Conservation (phyloP, 176 grass and related monocot species). For the Poa annua region DNA sequence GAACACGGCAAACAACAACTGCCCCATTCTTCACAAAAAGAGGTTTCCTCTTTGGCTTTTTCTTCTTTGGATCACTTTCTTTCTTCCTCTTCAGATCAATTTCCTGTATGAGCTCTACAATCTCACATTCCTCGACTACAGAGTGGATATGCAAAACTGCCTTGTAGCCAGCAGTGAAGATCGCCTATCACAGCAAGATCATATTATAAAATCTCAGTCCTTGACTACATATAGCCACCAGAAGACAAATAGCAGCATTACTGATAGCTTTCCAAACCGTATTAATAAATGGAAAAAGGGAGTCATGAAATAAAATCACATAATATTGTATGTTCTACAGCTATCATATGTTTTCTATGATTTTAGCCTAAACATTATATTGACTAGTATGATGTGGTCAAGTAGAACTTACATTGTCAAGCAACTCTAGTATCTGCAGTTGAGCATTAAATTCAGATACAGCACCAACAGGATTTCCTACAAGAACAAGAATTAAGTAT, state of each 20-base stretch:
- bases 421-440: constrained; percentile 92
- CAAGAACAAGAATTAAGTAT: constrained; percentile 43
- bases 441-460: constrained; percentile 90
- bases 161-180: constrained; percentile 96
- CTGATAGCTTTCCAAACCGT: constrained; percentile 1
- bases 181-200: constrained; percentile 64
- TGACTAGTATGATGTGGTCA: constrained; percentile 10
- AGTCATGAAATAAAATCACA: neutral
- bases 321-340: neutral
- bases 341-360: neutral
- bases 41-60: constrained; percentile 80
- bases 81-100: constrained; percentile 75
- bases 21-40: constrained; percentile 99
- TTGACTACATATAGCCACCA: constrained; percentile 43
- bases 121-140: constrained; percentile 94
- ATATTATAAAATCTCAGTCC: constrained; percentile 81
- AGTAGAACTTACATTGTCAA: constrained; percentile 82
- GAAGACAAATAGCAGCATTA: neutral
- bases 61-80: constrained; percentile 74
- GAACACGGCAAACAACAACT: constrained; percentile 84
- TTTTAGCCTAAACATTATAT: neutral
- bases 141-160: constrained; percentile 96
- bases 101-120: constrained; percentile 96
- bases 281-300: neutral
- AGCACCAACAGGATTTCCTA: constrained; percentile 71